phyloP scores from a whole-genome alignment of 805 yeast species.

The Osmozyma mogii region DNA sequence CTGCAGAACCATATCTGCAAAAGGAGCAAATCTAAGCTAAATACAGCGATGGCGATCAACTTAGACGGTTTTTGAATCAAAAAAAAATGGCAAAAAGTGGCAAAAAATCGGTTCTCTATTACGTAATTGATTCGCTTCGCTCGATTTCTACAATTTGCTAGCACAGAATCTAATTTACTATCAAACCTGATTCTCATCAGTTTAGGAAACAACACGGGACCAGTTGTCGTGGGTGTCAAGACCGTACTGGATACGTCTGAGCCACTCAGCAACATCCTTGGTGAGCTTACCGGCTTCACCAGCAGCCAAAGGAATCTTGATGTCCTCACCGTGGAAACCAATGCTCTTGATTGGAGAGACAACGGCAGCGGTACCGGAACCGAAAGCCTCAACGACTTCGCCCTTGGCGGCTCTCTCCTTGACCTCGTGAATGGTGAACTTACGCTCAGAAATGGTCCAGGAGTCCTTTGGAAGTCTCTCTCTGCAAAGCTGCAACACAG shows the following conservation, averaged over 20 bases:
- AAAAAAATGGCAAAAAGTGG: no score
- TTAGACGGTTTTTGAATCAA: no score
- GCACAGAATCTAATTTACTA: slow-evolving; percentile 7
- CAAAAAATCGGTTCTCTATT: no score
- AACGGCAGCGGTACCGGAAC: slow-evolving; percentile 96
- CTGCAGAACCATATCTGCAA: no score
- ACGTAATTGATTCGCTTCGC: no score
- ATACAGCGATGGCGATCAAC: no score
- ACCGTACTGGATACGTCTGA: slow-evolving; percentile 86
- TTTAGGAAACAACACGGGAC: slow-evolving; percentile 32
- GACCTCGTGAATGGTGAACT: slow-evolving; percentile 74
- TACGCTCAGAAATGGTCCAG: slow-evolving; percentile 82
- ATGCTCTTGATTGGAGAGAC: slow-evolving; percentile 89
- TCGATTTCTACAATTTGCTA: no score
- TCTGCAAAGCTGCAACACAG: slow-evolving; percentile 70
- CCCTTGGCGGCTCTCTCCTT: slow-evolving; percentile 71
- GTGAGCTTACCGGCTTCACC: slow-evolving; percentile 85
- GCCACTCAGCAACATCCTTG: slow-evolving; percentile 74
- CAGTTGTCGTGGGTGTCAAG: slow-evolving; percentile 53
- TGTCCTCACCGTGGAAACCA: slow-evolving; percentile 68
- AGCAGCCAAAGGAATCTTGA: slow-evolving; percentile 68
- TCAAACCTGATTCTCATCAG: no score
- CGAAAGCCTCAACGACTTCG: slow-evolving; percentile 87
- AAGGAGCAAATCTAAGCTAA: no score
- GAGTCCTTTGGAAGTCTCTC: slow-evolving; percentile 64